phyloP scores from a whole-genome alignment of 768 basidiomycete species.

The Hemileccinum rubropunctum region DNA sequence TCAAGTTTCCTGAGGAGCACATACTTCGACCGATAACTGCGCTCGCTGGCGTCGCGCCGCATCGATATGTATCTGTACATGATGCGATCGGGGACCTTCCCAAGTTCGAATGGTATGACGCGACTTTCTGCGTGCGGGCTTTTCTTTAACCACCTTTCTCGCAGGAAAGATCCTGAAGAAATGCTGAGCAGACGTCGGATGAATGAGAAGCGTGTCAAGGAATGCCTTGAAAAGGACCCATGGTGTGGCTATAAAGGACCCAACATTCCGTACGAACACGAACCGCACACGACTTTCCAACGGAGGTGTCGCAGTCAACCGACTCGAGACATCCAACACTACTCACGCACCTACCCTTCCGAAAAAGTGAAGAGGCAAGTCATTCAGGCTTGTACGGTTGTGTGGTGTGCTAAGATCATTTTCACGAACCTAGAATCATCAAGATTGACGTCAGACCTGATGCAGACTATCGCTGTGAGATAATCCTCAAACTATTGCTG shows the following conservation, averaged over 20 bases:
- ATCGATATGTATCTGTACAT: slow-evolving; percentile 56
- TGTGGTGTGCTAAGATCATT: slow-evolving; percentile 2
- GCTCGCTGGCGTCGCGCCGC: slow-evolving; percentile 50
- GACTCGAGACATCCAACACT: slow-evolving; percentile 62
- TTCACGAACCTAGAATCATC: slow-evolving; percentile 43
- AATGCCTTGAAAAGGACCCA: slow-evolving; percentile 35
- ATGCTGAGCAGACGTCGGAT: slow-evolving; percentile 10
- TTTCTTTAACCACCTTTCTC: not conserved
- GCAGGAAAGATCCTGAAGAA: slow-evolving; percentile 25
- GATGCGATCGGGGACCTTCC: slow-evolving; percentile 77
- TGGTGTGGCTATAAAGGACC: slow-evolving; percentile 34
- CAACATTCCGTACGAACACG: slow-evolving; percentile 31
- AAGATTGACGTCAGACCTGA: slow-evolving; percentile 52
- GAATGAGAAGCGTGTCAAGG: slow-evolving; percentile 27
- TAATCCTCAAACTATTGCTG: not conserved
- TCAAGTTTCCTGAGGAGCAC: slow-evolving; percentile 46
- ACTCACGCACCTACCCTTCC: slow-evolving; percentile 50
- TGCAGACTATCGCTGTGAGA: slow-evolving; percentile 66
- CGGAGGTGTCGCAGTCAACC: slow-evolving; percentile 40
- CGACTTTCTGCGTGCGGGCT: not conserved
- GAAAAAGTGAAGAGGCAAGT: slow-evolving; percentile 58
- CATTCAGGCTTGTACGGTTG: not conserved
- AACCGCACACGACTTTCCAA: slow-evolving; percentile 44
- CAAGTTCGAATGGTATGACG: slow-evolving; percentile 65
- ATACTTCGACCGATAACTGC: slow-evolving; percentile 44